A percentile compares a stretch with the other conserved stretches of the same genome.
phyloP scores from a whole-genome alignment of 768 basidiomycete species.

The Dacryopinax spathularia region DNA sequence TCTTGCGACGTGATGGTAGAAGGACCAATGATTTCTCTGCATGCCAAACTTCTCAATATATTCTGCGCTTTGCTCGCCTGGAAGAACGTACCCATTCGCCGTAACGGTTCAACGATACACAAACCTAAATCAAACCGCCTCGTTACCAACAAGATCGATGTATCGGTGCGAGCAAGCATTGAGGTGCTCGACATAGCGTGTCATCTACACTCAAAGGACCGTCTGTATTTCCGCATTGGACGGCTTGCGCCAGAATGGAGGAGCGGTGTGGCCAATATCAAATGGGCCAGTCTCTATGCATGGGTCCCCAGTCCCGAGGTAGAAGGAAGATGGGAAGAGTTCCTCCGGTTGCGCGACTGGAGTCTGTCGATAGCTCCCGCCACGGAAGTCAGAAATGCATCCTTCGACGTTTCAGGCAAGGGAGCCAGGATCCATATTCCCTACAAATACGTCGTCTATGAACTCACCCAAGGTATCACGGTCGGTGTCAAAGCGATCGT shows the following conservation, averaged over 20 bases:
- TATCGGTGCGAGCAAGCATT: not conserved
- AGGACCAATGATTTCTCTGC: not conserved
- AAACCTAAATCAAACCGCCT: not conserved
- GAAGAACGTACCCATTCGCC: not conserved
- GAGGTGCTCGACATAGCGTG: not conserved
- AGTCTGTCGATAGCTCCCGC: slow-evolving; percentile 18
- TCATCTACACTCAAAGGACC: slow-evolving; percentile 15
- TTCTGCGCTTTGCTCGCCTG: slow-evolving; percentile 31
- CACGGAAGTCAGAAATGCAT: slow-evolving; percentile 7
- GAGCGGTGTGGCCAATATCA: slow-evolving; percentile 28
- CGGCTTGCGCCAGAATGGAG: slow-evolving; percentile 12
- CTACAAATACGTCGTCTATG: slow-evolving; percentile 56
- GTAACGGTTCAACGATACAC: too few species aligned
- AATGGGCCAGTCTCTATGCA: slow-evolving; percentile 25
- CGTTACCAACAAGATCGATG: not conserved
- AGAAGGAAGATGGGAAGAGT: slow-evolving; percentile 56
- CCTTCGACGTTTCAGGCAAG: slow-evolving; percentile 42
- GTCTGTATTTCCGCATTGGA: slow-evolving; percentile 23
- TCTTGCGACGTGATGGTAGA: slow-evolving; percentile 5
- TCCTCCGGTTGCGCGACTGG: slow-evolving; percentile 46
- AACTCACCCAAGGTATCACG: slow-evolving; percentile 56
- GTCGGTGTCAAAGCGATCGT: slow-evolving; percentile 58
- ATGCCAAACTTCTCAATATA: slow-evolving; percentile 25
- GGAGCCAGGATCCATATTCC: slow-evolving; percentile 67
- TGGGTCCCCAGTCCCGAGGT: slow-evolving; percentile 43